These are phyloP conservation scores for Aspergillus nomiae DNA, from an alignment of 2,329 filamentous ascomycete species.

Conservation along the genomic window DNA sequence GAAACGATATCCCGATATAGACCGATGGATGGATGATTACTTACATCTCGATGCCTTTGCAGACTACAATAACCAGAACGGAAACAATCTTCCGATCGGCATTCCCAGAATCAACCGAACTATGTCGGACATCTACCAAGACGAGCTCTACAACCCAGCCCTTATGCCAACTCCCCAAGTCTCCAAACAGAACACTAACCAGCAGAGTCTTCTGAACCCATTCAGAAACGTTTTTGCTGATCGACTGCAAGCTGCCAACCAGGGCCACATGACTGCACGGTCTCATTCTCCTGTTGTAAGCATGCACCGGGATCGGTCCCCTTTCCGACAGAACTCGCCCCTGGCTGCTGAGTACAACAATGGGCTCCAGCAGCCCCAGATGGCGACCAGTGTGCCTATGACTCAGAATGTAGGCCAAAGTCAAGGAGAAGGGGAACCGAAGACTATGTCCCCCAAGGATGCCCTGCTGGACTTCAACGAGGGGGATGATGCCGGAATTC, in stretches of 20 bases:
- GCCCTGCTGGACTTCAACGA: slow-evolving; percentile 84
- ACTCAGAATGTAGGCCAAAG: slow-evolving; percentile 30
- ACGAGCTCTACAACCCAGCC: slow-evolving; percentile 74
- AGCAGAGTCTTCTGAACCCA: slow-evolving; percentile 49
- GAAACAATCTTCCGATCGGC: slow-evolving; percentile 40
- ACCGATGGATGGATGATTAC: slow-evolving; percentile 62
- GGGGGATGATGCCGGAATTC: slow-evolving; percentile 65
- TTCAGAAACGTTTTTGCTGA: slow-evolving; percentile 69
- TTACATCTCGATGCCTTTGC: slow-evolving; percentile 63
- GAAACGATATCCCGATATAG: slow-evolving; percentile 41
- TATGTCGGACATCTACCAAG: slow-evolving; percentile 80
- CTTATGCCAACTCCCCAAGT: slow-evolving; percentile 37
- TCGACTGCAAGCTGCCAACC: slow-evolving; percentile 76
- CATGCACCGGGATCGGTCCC: slow-evolving; percentile 69
- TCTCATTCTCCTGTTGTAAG: slow-evolving; percentile 58
- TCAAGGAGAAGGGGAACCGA: slow-evolving; percentile 52
- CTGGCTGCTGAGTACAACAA: slow-evolving; percentile 53
- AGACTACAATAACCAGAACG: slow-evolving; percentile 54
- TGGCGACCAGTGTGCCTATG: slow-evolving; percentile 42
- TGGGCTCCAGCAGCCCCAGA: slow-evolving; percentile 39
- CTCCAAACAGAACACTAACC: slow-evolving; percentile 37
- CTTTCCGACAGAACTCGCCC: slow-evolving; percentile 74
- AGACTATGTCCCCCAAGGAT: slow-evolving; percentile 94
- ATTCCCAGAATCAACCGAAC: slow-evolving; percentile 80
- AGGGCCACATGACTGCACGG: slow-evolving; percentile 66